Evolutionary conservation across 2,329 filamentous ascomycete genomes (phyloP), one percentile per base, ranked within the genome.

Genomic region (Nigrospora sphaerica): DNA sequence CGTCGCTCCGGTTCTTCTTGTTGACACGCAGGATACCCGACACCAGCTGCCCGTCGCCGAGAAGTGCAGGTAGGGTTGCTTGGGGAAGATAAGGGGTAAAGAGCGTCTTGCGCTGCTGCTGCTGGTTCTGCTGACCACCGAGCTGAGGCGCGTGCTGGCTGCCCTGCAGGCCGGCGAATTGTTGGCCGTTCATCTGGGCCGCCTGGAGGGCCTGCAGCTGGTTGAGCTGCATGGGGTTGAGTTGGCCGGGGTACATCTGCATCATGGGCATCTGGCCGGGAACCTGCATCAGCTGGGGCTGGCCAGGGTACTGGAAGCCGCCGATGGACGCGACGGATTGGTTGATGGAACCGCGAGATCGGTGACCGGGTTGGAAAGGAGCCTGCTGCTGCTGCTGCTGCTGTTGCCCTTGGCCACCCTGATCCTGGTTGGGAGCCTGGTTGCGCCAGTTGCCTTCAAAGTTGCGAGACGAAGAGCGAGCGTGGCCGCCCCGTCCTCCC

Each of bases 1-100:
- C 93, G 68, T 98, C 93, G 59, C 92, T 97, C 53, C 93, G 86
- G 70, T 98, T 98, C 78, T 98, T 98, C 77, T 97, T 98, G 80
- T 98, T 98, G 54, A 98, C 93, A 50, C 93, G 88, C 44, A 98
- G 85, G 57, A 96, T 90, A 72, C 93, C 93, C 51, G 92, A 92
- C 46, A 98, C 93, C 48, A 98, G 84, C 67, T 95, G 90, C 16
- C 93, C 93, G 60, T 96, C 89, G 50, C 82, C 85, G 48, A 97
- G 80, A 35, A 98, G 79, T 43, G 91, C 92, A 48, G 93, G 93
- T 17, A 98, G 77, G 48, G 86, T 95, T 7, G 92, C 92, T 66
- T 98, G 93, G 14, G 93, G 92, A 43, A 98, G 80, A 61, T 98
- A 98, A 52, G 93, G 93, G 57, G 93, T 97, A 72, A 98, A 98